Base-by-base conservation (phyloP, 768 basidiomycete species). In the Coprinopsis marcescibilis region DNA sequence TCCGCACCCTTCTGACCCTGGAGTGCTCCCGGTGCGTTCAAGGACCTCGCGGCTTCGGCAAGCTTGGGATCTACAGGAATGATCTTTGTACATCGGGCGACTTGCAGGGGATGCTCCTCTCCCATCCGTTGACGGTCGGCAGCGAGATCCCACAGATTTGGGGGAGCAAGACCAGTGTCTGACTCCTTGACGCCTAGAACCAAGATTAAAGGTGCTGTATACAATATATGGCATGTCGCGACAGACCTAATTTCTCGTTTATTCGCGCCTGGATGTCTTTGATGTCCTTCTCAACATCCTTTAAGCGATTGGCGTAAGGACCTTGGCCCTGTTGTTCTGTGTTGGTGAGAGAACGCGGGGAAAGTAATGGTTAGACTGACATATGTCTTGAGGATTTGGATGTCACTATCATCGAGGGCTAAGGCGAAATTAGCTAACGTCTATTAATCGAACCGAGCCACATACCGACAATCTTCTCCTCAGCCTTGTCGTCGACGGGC, bases 311-410 rank as follows among this genome's bases (percentile, higher is more conserved):
- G 0, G 93, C 93, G 61, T 99, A 99, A 46, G 96, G 94, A 47
- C 96, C 96, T 88, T 97, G 95, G 45, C 96, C 95, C 93, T 98
- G 61, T 19, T 47, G 33, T 42, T 14, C 12, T 51, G 3, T 19
- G 45, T 54, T 11, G 45, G 35, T 32, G 14, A 21, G 36, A 36
- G 45, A 30, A 39, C 40, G 36, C 46, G 14, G 34, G 32, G 39
- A 44, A 39, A 27, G 17, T 35, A 26, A 43, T 15, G 43, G 7
- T 21, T 23, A 27, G 21, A 56, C 83, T 50, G 65, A 91, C 95
- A 66, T 98, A 98, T 50, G 95, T 99, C 73, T 97, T 96, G 53
- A 99, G 80, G 55, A 99, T 96, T 65, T 98, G 95, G 42, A 99
- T 99, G 63, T 98, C 96, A 55, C 90, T 92, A 58, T 97, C 95